These are phyloP conservation scores for Coemansia javaensis DNA, from an alignment of 192 early-diverging fungal species.

Conservation along the genomic window DNA sequence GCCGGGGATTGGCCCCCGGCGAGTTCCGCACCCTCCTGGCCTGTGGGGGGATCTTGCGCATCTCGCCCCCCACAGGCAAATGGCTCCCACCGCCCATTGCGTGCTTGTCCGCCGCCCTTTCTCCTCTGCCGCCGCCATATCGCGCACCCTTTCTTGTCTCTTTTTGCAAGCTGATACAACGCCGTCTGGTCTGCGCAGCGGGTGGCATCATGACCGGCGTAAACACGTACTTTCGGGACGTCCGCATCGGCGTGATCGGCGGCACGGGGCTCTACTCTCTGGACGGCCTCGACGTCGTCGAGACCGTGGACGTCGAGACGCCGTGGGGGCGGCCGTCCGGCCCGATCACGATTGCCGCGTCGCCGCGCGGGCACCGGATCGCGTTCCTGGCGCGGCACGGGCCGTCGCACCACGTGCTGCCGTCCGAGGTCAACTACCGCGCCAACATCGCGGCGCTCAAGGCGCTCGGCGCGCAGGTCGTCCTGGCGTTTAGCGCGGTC, in stretches of 20 bases:
- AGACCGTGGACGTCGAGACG: conserved; percentile 82
- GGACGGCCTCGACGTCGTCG: conserved; percentile 71
- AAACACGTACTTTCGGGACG: conserved; percentile 43
- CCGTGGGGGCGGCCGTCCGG: conserved; percentile 88
- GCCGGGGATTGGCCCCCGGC: background rate
- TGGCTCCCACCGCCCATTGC: no score
- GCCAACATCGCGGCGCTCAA: conserved; percentile 99
- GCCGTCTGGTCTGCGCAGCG: no score
- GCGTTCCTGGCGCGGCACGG: conserved; percentile 98
- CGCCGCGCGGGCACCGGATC: conserved; percentile 67
- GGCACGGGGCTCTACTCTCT: conserved; percentile 91
- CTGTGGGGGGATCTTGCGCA: no score
- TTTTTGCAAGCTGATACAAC: no score
- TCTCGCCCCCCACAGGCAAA: no score
- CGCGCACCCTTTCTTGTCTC: background rate
- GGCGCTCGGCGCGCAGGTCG: conserved; percentile 83
- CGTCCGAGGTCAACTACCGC: conserved; percentile 83
- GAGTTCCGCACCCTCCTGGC: no score
- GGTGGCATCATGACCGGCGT: conserved; percentile 3
- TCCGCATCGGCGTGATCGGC: conserved; percentile 90
- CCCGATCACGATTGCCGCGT: conserved; percentile 75
- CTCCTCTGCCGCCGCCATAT: no score
- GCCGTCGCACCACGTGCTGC: conserved; percentile 77
- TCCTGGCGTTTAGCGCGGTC: conserved; percentile 95
- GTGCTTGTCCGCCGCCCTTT: background rate